These are phyloP conservation scores for Colletotrichum siamense DNA, from an alignment of 2,329 filamentous ascomycete genomes.

Conservation along the genomic window DNA sequence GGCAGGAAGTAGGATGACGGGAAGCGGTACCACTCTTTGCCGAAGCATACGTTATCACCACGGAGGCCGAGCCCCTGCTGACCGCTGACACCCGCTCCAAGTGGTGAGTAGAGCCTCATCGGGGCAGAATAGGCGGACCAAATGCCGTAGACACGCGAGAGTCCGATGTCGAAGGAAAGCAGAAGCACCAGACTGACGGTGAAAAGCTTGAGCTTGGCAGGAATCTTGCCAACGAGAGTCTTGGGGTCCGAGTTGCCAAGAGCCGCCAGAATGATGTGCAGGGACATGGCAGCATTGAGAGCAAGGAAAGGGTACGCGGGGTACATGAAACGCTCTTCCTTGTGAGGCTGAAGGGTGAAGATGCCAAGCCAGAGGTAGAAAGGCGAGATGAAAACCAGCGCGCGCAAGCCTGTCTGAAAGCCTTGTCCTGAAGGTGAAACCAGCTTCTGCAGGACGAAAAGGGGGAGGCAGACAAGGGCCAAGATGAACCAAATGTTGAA, in stretches of 20 bases:
- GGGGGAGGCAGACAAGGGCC: constrained; percentile 74
- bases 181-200: constrained; percentile 66
- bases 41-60: constrained; percentile 82
- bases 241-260: constrained; percentile 74
- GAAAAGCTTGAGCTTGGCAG: constrained; percentile 74
- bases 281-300: constrained; percentile 83
- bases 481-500: constrained; percentile 95
- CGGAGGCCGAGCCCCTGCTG: constrained; percentile 55
- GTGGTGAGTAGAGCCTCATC: constrained; percentile 69
- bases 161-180: constrained; percentile 67
- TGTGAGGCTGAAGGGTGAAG: constrained; percentile 92
- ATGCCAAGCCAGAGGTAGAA: constrained; percentile 96
- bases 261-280: constrained; percentile 80
- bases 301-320: constrained; percentile 91
- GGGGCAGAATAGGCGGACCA: constrained; percentile 86
- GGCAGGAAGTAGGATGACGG: constrained; percentile 93
- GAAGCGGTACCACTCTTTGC: constrained; percentile 98
- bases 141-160: constrained; percentile 77
- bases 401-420: constrained; percentile 74
- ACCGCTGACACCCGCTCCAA: constrained; percentile 58
- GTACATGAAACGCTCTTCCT: constrained; percentile 99
- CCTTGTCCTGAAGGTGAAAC: constrained; percentile 66
- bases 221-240: constrained; percentile 73
- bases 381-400: constrained; percentile 78
- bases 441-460: constrained; percentile 76